Conservation (phyloP, 495 filamentous ascomycete species). For the Penicillium maclennaniae region DNA sequence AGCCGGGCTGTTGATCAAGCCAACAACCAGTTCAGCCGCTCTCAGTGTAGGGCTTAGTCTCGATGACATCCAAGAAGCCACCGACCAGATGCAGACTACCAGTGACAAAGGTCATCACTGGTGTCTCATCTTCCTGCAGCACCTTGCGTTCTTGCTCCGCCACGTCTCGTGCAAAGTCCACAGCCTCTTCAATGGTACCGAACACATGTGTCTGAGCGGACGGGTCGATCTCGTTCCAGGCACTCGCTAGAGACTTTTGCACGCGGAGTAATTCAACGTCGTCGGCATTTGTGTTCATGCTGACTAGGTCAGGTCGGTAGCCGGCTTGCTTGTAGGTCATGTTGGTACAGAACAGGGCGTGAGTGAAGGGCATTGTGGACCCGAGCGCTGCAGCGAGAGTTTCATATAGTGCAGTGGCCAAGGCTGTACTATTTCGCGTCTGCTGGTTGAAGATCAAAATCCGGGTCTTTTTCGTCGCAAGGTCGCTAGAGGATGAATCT, state of each 20-base stretch:
- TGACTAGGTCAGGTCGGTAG: constrained; percentile 74
- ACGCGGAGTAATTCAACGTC: constrained; percentile 66
- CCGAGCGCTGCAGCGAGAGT: constrained; percentile 57
- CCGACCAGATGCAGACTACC: constrained; percentile 90
- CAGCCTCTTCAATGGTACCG: constrained; percentile 80
- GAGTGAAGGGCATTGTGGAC: constrained; percentile 60
- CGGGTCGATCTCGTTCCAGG: constrained; percentile 66
- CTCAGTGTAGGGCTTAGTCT: constrained; percentile 43
- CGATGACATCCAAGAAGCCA: constrained; percentile 71
- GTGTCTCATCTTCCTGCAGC: constrained; percentile 31
- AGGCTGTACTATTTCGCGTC: constrained; percentile 64
- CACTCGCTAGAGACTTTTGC: constrained; percentile 69
- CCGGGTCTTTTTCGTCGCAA: constrained; percentile 39
- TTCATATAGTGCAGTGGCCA: constrained; percentile 64
- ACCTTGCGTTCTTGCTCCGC: constrained; percentile 32
- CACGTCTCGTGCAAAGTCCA: constrained; percentile 60
- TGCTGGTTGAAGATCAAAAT: constrained; percentile 96
- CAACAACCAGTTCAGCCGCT: constrained; percentile 8
- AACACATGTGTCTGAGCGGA: constrained; percentile 59
- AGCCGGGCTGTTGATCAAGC: constrained; percentile 14
- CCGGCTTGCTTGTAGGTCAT: constrained; percentile 68
- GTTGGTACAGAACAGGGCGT: constrained; percentile 87
- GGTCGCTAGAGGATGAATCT: constrained; percentile 45
- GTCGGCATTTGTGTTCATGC: constrained; percentile 62
- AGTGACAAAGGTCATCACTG: constrained; percentile 60